phyloP scores from a whole-genome alignment of 2,329 filamentous ascomycete species.

The Colletotrichum filicis region DNA sequence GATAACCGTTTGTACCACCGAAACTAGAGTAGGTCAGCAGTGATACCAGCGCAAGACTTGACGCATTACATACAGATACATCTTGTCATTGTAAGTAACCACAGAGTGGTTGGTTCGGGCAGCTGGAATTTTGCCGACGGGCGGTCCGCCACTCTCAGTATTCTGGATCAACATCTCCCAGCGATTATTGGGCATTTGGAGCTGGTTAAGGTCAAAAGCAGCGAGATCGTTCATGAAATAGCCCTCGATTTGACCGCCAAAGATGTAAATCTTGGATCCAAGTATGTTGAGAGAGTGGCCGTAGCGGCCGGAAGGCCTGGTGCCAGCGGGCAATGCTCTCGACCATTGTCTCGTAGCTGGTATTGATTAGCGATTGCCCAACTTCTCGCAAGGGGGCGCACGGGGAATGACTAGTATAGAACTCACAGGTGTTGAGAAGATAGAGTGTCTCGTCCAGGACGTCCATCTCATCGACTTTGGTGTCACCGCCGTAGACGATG shows the following conservation, averaged over 20 bases:
- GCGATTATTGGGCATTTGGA: slow-evolving; percentile 89
- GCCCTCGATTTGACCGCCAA: slow-evolving; percentile 96
- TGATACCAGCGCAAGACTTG: not conserved
- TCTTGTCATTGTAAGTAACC: slow-evolving; percentile 90
- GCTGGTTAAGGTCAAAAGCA: slow-evolving; percentile 93
- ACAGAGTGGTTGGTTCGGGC: slow-evolving; percentile 95
- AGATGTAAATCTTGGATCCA: slow-evolving; percentile 96
- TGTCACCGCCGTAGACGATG: slow-evolving; percentile 98
- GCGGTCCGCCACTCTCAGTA: slow-evolving; percentile 69
- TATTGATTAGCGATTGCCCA: slow-evolving; percentile 2
- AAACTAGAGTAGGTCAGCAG: slow-evolving; percentile 68
- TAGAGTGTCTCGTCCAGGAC: slow-evolving; percentile 95
- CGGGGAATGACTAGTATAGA: not conserved
- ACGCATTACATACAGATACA: slow-evolving; percentile 79
- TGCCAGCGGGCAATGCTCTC: slow-evolving; percentile 86
- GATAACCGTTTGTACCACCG: slow-evolving; percentile 92
- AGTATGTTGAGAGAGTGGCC: slow-evolving; percentile 97
- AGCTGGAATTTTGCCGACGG: slow-evolving; percentile 76
- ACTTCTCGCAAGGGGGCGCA: not conserved
- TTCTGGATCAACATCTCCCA: slow-evolving; percentile 94
- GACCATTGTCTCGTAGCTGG: slow-evolving; percentile 98
- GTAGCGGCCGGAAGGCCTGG: slow-evolving; percentile 89
- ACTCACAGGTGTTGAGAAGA: slow-evolving; percentile 95
- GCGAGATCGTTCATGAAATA: slow-evolving; percentile 98
- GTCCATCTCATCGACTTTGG: slow-evolving; percentile 94